Evolutionary conservation across 2,329 filamentous ascomycete genomes (phyloP).

Genomic region (Hymenoscyphus repandus): DNA sequence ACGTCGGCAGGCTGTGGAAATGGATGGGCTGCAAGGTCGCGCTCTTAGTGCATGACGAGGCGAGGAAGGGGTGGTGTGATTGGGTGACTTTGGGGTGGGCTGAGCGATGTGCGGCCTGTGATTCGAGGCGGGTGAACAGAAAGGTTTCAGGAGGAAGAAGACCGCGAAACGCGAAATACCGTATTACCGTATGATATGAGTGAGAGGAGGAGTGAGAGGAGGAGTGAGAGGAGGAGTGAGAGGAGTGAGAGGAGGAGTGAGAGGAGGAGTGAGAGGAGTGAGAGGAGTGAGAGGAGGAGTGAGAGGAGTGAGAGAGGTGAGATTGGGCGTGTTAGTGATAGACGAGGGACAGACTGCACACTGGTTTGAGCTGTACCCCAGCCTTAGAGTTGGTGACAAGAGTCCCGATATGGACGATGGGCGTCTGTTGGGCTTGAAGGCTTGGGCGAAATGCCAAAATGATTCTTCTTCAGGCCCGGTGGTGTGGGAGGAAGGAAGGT

Average conservation of each 20-base stretch:
- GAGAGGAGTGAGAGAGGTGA: background rate
- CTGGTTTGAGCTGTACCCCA: too few species aligned
- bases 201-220: background rate
- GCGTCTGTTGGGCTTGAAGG: background rate
- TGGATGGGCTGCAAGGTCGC: conserved; percentile 10
- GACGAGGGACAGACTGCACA: too few species aligned
- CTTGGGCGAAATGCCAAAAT: too few species aligned
- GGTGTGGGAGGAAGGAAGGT: background rate
- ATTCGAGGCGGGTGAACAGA: too few species aligned
- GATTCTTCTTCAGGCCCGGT: too few species aligned
- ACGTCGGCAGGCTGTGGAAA: conserved; percentile 1
- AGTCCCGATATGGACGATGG: background rate
- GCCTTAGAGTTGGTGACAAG: background rate
- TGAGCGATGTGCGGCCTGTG: conserved; percentile 8
- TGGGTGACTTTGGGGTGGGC: conserved; percentile 12
- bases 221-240: background rate
- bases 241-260: background rate
- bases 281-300: background rate
- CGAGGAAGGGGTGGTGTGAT: conserved; percentile 9
- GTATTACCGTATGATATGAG: too few species aligned
- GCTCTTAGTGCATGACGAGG: conserved; percentile 21
- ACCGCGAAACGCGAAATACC: too few species aligned
- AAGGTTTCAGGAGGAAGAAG: too few species aligned
- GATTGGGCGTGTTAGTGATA: too few species aligned
- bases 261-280: background rate